These are phyloP conservation scores for Saccharomyces pastorianus DNA, from an alignment of 1,139 yeast genomes.

Conservation along the genomic window DNA sequence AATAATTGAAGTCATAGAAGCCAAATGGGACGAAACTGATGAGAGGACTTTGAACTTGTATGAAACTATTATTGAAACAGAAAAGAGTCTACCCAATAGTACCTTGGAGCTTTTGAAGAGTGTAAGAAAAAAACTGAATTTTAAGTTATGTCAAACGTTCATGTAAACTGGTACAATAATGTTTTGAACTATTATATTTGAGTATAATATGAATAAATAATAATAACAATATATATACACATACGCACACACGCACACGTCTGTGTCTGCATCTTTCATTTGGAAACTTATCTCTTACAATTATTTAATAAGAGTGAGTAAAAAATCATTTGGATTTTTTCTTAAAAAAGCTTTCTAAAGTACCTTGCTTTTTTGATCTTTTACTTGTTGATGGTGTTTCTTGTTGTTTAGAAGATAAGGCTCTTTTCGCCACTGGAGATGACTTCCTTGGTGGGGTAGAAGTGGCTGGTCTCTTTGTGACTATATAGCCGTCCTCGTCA, in stretches of 20 bases:
- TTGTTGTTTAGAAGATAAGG: slow-evolving; percentile 7
- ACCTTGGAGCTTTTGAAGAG: slow-evolving; percentile 13
- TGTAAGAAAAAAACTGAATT: slow-evolving; percentile 21
- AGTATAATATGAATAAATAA: background rate
- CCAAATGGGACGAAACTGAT: slow-evolving; percentile 18
- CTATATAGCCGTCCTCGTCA: slow-evolving; percentile 31
- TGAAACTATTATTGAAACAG: slow-evolving; percentile 7
- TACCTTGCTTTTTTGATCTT: slow-evolving; percentile 22
- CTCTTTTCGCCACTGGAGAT: slow-evolving; percentile 7
- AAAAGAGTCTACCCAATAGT: slow-evolving; percentile 14
- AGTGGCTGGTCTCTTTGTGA: slow-evolving; percentile 18
- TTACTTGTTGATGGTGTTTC: slow-evolving; percentile 1
- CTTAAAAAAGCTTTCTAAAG: slow-evolving; percentile 28
- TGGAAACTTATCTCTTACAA: no score
- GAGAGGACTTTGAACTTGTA: slow-evolving; percentile 15
- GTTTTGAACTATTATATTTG: background rate
- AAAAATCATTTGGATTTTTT: slow-evolving; percentile 4
- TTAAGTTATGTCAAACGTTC: slow-evolving; percentile 28
- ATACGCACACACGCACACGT: no score
- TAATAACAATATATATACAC: background rate
- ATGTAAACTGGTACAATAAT: slow-evolving; percentile 14
- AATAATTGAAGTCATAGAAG: slow-evolving; percentile 22
- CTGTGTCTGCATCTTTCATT: no score
- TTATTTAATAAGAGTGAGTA: no score
- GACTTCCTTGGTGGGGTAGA: slow-evolving; percentile 5